Base-by-base conservation (phyloP, 441 rosid genomes). In the Biscutella auriculata region DNA sequence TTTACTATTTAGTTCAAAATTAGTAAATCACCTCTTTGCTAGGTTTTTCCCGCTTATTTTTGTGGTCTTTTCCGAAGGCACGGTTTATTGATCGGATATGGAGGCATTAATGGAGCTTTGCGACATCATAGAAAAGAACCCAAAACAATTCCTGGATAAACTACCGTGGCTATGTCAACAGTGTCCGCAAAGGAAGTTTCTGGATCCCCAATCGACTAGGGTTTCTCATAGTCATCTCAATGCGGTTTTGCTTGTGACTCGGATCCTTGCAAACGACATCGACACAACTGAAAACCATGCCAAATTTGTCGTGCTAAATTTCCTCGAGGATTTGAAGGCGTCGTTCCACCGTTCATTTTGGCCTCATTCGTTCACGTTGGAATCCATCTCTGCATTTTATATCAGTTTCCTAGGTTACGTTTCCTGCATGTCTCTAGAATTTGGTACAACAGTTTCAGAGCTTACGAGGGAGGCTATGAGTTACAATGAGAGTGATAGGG, bases 151-250 rank as follows among this genome's bases (percentile, higher is more conserved):
- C 65, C 54, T 66, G 4, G 83, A 88, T 4, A 85, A 82, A 51
- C 49, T 88, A 23, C 68, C 73, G 25, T 83, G 96, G 95, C 71
- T 88, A 44, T 88, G 95, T 77, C 73, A 73, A 51, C 74, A 85
- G 1, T 88, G 89, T 44, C 89, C 95, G 15, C 88, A 76, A 46
- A 70, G 79, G 9, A 83, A 85, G 21, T 30, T 49, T 16, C 55
- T 79, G 11, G 53, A 30, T 12, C 45, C 68, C 48, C 83, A 74
- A 62, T 81, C 85, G 37, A 62, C 81, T 30, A 73, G 81, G 73
- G 79, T 84, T 48, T 69, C 93, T 13, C 86, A 76, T 15, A 73
- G 82, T 5, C 95, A 89, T 54, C 87, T 89, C 79, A 73, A 79
- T 68, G 83, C 85, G 9, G 72, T 78, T 30, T 82, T 86, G 44